These are phyloP conservation scores for Paecilomyces dactylethromorphus DNA, from an alignment of 2,329 filamentous ascomycete species.

Conservation along the genomic window DNA sequence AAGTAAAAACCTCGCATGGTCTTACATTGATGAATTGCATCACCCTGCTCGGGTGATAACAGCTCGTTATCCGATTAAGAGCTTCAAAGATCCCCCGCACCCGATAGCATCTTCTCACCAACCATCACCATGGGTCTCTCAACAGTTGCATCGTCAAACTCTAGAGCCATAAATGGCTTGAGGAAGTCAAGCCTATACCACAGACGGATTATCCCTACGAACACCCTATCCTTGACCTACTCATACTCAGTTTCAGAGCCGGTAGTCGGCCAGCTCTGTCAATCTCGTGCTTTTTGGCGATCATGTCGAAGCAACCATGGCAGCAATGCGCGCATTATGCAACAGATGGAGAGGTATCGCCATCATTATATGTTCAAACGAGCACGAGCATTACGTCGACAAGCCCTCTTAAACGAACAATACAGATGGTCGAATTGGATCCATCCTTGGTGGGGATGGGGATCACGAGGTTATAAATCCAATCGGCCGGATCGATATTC, in stretches of 20 bases:
- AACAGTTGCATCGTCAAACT: background rate
- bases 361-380: background rate
- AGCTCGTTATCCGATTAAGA: background rate
- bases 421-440: background rate
- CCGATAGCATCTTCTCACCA: background rate
- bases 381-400: background rate
- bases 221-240: background rate
- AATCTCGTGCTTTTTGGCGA: background rate
- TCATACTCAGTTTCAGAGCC: background rate
- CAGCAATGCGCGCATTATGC: background rate
- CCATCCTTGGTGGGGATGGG: conserved; percentile 11
- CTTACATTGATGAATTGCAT: background rate
- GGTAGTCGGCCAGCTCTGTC: background rate
- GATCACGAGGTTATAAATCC: conserved; percentile 2
- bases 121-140: background rate
- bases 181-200: background rate
- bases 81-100: background rate
- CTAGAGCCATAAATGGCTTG: background rate
- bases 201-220: background rate
- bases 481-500: background rate
- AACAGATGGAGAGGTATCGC: background rate
- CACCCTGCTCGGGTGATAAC: background rate
- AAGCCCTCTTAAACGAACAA: background rate
- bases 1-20: background rate
- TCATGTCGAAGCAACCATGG: background rate